Conservation (phyloP, 371 early-diverging fungal genomes). For the Mortierella sp. region DNA sequence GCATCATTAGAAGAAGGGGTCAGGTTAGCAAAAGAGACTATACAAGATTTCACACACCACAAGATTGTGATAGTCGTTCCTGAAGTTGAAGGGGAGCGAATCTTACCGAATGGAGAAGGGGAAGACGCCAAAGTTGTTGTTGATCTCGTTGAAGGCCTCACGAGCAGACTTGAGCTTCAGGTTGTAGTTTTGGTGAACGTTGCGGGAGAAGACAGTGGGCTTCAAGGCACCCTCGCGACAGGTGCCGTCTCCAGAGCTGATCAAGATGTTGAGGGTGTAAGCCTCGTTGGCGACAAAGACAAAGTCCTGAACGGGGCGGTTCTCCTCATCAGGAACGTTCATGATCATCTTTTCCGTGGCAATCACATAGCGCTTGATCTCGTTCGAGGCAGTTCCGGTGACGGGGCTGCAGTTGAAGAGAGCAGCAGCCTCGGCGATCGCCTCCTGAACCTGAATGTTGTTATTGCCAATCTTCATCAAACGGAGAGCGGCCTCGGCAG, state of each 20-base stretch:
- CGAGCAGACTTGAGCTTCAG: slow-evolving; percentile 92
- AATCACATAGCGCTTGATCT: slow-evolving; percentile 83
- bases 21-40: neutral
- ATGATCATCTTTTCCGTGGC: slow-evolving; percentile 80
- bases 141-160: slow-evolving; percentile 79
- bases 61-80: neutral
- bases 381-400: slow-evolving; percentile 88
- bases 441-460: slow-evolving; percentile 64
- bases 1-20: neutral
- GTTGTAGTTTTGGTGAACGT: slow-evolving; percentile 81
- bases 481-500: slow-evolving; percentile 83
- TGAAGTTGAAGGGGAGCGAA: neutral
- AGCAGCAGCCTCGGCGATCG: slow-evolving; percentile 81
- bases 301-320: slow-evolving; percentile 75
- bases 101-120: slow-evolving; percentile 84
- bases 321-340: slow-evolving; percentile 83
- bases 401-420: slow-evolving; percentile 90
- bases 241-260: slow-evolving; percentile 88
- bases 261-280: slow-evolving; percentile 85
- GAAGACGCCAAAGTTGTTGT: slow-evolving; percentile 81
- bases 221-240: slow-evolving; percentile 75
- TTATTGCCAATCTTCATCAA: slow-evolving; percentile 70
- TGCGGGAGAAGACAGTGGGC: slow-evolving; percentile 88
- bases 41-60: neutral
- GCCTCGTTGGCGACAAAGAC: slow-evolving; percentile 88